Conservation (phyloP, 306 rosid species). For the Argentina anserina region DNA sequence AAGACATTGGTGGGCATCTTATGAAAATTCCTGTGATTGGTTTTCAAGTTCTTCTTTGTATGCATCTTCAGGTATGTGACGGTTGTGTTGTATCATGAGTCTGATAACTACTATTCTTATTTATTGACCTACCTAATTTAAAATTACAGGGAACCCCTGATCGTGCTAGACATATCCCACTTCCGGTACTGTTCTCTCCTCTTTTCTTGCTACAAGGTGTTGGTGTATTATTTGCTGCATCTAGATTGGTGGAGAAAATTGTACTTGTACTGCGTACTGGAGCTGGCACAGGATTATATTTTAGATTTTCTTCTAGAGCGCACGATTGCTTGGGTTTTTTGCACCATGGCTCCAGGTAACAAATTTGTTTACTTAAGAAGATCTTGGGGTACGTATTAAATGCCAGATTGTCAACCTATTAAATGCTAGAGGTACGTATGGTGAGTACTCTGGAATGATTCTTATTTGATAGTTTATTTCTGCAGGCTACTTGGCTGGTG, state of each 20-base stretch:
- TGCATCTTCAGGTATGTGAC: conserved; percentile 77
- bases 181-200: conserved; percentile 78
- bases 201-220: conserved; percentile 80
- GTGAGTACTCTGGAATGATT: conserved; percentile 14
- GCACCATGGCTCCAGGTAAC: conserved; percentile 97
- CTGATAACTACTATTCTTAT: conserved; percentile 18
- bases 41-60: conserved; percentile 90
- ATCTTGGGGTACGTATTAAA: conserved; percentile 17
- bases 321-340: conserved; percentile 90
- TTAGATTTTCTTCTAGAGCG: conserved; percentile 64
- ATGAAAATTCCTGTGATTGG: conserved; percentile 83
- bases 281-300: conserved; percentile 63
- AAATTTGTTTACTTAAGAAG: not conserved
- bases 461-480: conserved; percentile 27
- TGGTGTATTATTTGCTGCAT: conserved; percentile 65
- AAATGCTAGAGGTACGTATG: conserved; percentile 10
- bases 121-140: conserved; percentile 24
- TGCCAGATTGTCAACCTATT: conserved; percentile 10
- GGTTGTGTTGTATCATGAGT: conserved; percentile 27
- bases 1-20: conserved; percentile 93
- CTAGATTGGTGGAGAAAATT: conserved; percentile 75
- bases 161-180: conserved; percentile 55
- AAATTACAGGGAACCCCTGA: conserved; percentile 81
- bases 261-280: conserved; percentile 62
- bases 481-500: conserved; percentile 96